Conservation (phyloP, 225 moss, liverwort and hornwort genomes). For the Bryum argenteum region DNA sequence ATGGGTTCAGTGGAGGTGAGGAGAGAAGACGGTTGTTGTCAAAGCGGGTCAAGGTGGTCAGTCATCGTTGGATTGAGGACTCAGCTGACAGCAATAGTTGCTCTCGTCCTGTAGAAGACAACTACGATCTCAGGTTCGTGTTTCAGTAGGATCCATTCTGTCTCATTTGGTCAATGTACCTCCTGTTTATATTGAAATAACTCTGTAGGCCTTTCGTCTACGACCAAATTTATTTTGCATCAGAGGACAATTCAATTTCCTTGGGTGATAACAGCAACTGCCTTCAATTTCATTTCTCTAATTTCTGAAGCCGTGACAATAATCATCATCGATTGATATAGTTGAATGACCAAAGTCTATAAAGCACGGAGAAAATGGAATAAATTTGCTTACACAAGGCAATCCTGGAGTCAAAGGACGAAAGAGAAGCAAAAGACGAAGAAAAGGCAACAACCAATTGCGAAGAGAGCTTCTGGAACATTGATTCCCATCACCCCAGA, state of each 20-base stretch:
- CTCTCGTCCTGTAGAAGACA: constrained; percentile 42
- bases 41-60: constrained; percentile 67
- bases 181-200: not conserved
- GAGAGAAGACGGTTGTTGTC: constrained; percentile 55
- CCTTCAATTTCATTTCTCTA: not conserved
- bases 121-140: constrained; percentile 76
- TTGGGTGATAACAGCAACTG: too few relatives aligned
- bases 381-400: constrained; percentile 12
- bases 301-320: not conserved
- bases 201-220: too few relatives aligned
- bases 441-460: constrained; percentile 11
- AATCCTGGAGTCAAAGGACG: constrained; percentile 41
- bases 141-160: constrained; percentile 8
- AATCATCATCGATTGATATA: not conserved
- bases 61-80: constrained; percentile 87
- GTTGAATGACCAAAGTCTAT: not conserved
- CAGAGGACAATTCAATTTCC: too few relatives aligned
- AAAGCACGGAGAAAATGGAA: not conserved
- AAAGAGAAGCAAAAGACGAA: constrained; percentile 26
- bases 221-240: too few relatives aligned
- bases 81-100: constrained; percentile 45
- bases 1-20: constrained; percentile 57
- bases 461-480: constrained; percentile 24
- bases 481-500: constrained; percentile 42
- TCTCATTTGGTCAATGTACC: not conserved